Base-by-base conservation (phyloP, 306 rosid species). In the Abrus precatorius region DNA sequence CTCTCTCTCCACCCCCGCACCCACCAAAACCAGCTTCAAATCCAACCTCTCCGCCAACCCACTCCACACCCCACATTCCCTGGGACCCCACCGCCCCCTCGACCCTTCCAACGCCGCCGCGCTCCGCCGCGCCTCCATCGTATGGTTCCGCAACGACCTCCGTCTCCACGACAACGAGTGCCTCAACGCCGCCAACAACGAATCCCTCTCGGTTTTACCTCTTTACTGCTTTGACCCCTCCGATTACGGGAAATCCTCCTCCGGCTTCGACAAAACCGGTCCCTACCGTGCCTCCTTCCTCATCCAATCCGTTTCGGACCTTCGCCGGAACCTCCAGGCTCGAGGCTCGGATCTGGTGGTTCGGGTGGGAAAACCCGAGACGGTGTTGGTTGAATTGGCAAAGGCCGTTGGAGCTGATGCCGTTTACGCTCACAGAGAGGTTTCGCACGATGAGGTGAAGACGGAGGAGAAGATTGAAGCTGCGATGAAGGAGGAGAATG, bases 71-170 rank as follows among this genome's bases (percentile, higher is more conserved):
- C 98, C 98, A 6, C 91, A 89, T 33, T 54, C 87, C 27, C 8
- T 95, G 3, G 87, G 86, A 27, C 97, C 99, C 4, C 92, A 89
- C 82, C 98, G 90, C 41, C 97, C 99, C 33, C 80, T 76, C 3
- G 95, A 96, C 65, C 99, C 98, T 41, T 90, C 92, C 72, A 84
- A 88, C 65, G 94, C 91, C 12, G 97, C 97, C 32, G 99, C 89
- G 1, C 64, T 87, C 67, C 98, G 99, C 44, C 94, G 99, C 56
- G 89, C 93, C 41, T 69, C 98, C 68, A 82, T 96, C 44, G 90
- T 93, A 6, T 96, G 97, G 99, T 91, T 95, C 87, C 98, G 99
- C 64, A 90, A 91, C 30, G 99, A 95, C 82, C 87, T 95, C 56
- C 94, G 99, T 2, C 83, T 93, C 84, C 89, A 81, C 77, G 99